Percentiles rank a stretch among this genome's conserved stretches.
Conservation (phyloP, 129 eudicot genomes). For the Centrapalus pauciflorus region DNA sequence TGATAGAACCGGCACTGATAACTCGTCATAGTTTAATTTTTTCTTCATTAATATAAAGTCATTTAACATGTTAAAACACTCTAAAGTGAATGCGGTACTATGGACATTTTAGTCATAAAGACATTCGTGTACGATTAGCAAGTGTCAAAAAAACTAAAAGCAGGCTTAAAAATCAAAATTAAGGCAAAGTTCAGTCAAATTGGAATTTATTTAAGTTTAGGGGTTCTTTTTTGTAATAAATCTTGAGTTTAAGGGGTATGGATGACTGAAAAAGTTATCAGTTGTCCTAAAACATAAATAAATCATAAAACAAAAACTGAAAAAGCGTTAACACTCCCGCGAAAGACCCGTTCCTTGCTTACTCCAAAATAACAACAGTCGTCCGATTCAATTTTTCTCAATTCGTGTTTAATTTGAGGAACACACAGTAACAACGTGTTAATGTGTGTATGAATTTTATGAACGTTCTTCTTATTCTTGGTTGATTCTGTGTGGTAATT, state of each 20-base stretch:
- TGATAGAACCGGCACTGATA: too few species aligned
- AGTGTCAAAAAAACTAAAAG: neutral
- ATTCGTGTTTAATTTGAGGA: constrained; percentile 21
- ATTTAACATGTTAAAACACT: too few species aligned
- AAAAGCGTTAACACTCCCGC: constrained; percentile 26
- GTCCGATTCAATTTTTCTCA: constrained; percentile 11
- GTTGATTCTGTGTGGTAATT: neutral
- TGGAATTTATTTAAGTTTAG: neutral
- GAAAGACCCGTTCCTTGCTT: constrained; percentile 38
- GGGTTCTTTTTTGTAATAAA: neutral
- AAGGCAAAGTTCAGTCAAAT: neutral
- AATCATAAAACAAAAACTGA: neutral
- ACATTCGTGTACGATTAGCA: too few species aligned
- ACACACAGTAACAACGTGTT: constrained; percentile 11
- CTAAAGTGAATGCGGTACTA: too few species aligned
- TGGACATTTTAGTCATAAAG: too few species aligned
- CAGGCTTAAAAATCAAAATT: neutral
- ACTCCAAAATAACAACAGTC: constrained; percentile 17
- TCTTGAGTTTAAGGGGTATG: neutral
- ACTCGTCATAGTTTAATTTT: too few species aligned
- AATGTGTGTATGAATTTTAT: neutral
- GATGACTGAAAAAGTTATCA: neutral
- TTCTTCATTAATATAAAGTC: too few species aligned
- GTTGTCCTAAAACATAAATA: neutral
- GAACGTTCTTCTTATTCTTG: neutral